A percentile compares a stretch with the other conserved stretches of the same genome.
Evolutionary conservation across 2,329 filamentous ascomycete genomes (phyloP).

Genomic region (Fusarium redolens): DNA sequence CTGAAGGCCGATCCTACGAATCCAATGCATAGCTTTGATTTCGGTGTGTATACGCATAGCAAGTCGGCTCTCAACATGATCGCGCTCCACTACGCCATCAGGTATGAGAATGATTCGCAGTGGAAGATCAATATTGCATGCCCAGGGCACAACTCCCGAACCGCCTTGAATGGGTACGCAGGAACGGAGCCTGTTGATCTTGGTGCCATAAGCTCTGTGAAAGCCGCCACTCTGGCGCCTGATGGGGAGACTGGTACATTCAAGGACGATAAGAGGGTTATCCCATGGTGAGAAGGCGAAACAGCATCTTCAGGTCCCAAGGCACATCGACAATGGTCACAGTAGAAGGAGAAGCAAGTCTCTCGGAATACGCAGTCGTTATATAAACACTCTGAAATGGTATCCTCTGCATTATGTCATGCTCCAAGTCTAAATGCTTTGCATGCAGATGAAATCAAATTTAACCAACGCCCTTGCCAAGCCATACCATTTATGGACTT

Average conservation of each 20-base stretch:
- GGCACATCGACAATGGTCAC: background rate
- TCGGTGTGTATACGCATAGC: slow-evolving; percentile 26
- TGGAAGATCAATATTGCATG: slow-evolving; percentile 29
- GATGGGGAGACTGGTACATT: slow-evolving; percentile 17
- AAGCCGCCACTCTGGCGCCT: background rate
- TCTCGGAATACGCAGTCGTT: slow-evolving; percentile 29
- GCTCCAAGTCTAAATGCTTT: slow-evolving; percentile 27
- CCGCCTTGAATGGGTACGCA: slow-evolving; percentile 17
- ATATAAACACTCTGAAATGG: slow-evolving; percentile 34
- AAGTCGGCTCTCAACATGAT: slow-evolving; percentile 37
- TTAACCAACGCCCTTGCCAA: slow-evolving; percentile 35
- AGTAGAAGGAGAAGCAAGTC: background rate
- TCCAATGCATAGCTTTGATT: background rate
- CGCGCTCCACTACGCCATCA: slow-evolving; percentile 24
- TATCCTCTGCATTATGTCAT: slow-evolving; percentile 35
- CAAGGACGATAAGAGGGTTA: slow-evolving; percentile 5
- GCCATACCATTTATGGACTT: slow-evolving; percentile 12
- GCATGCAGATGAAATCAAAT: slow-evolving; percentile 24
- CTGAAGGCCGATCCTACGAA: slow-evolving; percentile 17
- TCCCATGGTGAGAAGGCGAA: slow-evolving; percentile 14
- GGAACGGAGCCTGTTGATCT: slow-evolving; percentile 3
- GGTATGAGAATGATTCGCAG: slow-evolving; percentile 10
- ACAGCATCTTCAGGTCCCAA: too few relatives aligned
- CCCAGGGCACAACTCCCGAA: slow-evolving; percentile 16
- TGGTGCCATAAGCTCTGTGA: slow-evolving; percentile 17